Evolutionary conservation across 345 rosid genomes (phyloP).

Genomic region (Populus ilicifolia): DNA sequence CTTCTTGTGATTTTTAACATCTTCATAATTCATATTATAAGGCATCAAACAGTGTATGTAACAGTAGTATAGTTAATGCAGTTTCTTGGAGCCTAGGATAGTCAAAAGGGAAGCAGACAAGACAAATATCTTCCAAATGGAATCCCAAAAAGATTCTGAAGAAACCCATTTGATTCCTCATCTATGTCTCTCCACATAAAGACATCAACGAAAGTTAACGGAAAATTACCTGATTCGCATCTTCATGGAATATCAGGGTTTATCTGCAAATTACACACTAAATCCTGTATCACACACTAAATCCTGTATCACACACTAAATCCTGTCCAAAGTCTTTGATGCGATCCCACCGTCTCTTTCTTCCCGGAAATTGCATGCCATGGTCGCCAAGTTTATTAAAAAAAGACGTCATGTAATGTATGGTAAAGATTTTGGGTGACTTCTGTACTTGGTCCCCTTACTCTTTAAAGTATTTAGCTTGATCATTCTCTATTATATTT

Average conservation of each 20-base stretch:
- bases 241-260: not conserved
- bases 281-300: no score
- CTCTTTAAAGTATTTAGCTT: no score
- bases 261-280: not conserved
- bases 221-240: slow-evolving; percentile 2
- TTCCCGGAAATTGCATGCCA: not conserved
- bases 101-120: not conserved
- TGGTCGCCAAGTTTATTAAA: not conserved
- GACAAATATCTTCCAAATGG: not conserved
- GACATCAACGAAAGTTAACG: not conserved
- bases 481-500: not conserved
- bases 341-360: not conserved
- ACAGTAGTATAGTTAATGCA: no score
- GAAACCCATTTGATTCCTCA: no score
- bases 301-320: not conserved
- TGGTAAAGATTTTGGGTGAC: not conserved
- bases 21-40: no score
- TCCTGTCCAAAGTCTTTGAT: not conserved
- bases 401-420: no score
- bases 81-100: no score
- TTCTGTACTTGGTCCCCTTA: not conserved
- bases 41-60: no score
- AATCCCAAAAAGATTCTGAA: not conserved
- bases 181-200: not conserved
- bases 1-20: no score